Evolutionary conservation across 345 rosid genomes (phyloP).

Genomic region (Eucalyptus leucophloia): DNA sequence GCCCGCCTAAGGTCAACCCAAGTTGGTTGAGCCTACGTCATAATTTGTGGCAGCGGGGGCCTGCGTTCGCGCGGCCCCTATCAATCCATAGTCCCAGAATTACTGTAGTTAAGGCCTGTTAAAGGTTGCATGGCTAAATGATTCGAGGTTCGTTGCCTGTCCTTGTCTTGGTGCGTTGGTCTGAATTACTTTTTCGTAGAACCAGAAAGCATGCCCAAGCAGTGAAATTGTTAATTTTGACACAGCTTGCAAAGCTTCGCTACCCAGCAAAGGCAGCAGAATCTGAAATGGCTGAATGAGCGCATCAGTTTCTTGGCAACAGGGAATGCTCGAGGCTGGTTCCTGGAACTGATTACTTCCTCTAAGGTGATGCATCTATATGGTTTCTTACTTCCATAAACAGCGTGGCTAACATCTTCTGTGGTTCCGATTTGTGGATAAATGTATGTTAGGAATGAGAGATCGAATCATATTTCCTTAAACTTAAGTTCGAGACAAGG

Average conservation of each 20-base stretch:
- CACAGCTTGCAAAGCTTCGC: background rate
- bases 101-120: rapidly evolving
- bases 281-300: background rate
- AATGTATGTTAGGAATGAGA: background rate
- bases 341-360: background rate
- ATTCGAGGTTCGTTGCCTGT: too few species aligned
- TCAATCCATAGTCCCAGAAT: background rate
- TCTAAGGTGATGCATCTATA: background rate
- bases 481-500: background rate
- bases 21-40: background rate
- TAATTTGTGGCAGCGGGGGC: background rate
- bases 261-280: background rate
- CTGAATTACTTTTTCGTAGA: background rate
- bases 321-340: background rate
- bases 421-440: background rate
- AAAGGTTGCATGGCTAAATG: too few species aligned
- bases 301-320: background rate
- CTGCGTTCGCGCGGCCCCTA: background rate
- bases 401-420: background rate
- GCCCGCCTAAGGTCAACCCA: background rate
- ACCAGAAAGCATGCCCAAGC: background rate
- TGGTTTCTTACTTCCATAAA: background rate
- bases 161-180: too few species aligned
- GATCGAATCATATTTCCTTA: background rate
- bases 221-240: background rate